Evolutionary conservation across 176 grass and related monocot species (phyloP).

Genomic region (Canna indica): DNA sequence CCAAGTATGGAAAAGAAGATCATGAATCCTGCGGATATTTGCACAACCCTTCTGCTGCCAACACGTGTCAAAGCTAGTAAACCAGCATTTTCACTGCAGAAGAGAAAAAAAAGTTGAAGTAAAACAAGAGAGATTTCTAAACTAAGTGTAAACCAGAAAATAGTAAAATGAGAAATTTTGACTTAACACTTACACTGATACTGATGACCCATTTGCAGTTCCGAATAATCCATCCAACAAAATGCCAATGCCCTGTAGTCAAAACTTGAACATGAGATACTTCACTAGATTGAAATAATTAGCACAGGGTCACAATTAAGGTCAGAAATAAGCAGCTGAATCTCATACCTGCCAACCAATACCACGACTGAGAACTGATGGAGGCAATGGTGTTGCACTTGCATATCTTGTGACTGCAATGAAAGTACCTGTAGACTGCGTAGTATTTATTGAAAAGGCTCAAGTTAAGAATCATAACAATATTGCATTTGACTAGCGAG

Average conservation of each 20-base stretch:
- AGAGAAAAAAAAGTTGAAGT: neutral
- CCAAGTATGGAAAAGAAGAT: conserved; percentile 96
- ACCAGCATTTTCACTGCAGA: conserved; percentile 78
- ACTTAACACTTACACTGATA: conserved; percentile 69
- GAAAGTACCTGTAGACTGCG: conserved; percentile 93
- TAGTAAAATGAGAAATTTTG: neutral
- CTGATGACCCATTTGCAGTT: conserved; percentile 85
- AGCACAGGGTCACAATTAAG: neutral
- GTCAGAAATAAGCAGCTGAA: neutral
- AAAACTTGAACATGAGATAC: conserved; percentile 2
- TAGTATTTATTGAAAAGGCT: neutral
- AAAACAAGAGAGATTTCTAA: neutral
- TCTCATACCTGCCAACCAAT: conserved; percentile 85
- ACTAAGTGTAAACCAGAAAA: neutral
- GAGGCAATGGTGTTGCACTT: conserved; percentile 82
- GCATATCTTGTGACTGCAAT: conserved; percentile 91
- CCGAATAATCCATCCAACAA: conserved; percentile 94
- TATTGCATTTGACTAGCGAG: neutral
- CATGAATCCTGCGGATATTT: conserved; percentile 99
- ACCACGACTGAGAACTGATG: conserved; percentile 92
- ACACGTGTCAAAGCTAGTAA: conserved; percentile 87
- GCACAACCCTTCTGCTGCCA: conserved; percentile 88
- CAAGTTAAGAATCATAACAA: neutral
- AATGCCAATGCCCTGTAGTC: conserved; percentile 77
- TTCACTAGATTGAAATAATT: neutral